Base-by-base conservation (phyloP, 768 basidiomycete genomes). In the Galerina marginata region DNA sequence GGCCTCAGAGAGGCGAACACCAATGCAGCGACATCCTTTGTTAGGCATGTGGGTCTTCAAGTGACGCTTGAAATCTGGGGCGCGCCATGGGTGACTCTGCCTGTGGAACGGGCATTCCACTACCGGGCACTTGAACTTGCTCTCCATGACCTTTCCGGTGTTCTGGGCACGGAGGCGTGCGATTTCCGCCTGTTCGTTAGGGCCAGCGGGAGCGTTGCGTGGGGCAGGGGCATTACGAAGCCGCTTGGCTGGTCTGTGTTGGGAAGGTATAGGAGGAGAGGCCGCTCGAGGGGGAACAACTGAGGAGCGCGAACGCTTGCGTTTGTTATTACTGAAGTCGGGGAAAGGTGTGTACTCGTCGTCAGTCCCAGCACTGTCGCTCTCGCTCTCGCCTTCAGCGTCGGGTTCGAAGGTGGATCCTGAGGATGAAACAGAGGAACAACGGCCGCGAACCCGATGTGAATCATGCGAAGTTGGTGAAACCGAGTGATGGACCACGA, bases 51-150 rank as follows among this genome's bases (percentile, higher is more conserved):
- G 87, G 2, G 86, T 86, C 45, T 72, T 76, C 44, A 88, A 67
- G 67, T 89, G 87, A 23, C 87, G 81, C 68, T 80, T 81, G 68
- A 84, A 83, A 65, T 89, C 87, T 9, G 86, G 85, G 33, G 81
- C 68, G 25, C 87, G 83, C 42, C 74, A 73, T 72, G 83, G 85
- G 39, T 62, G 68, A 64, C 83, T 16, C 12, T 15, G 83, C 36
- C 77, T 71, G 78, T 79, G 82, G 47, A 70, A 53, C 6, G 38
- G 71, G 68, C 85, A 85, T 50, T 29, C 55, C 16, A 11, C n/a
- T 37, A 74, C 74, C 2, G 80, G 80, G 67, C 85, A 86, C 3
- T 73, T 58, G 70, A 78, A 72, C 68, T 77, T 68, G 61, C 61
- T 54, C 5, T 71, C 55, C 1, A 60, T 59, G 56, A 65, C 47